A percentile compares a stretch with the other conserved stretches of the same genome.
Conservation (phyloP, 140 eudicot species). For the Artemisia princeps region DNA sequence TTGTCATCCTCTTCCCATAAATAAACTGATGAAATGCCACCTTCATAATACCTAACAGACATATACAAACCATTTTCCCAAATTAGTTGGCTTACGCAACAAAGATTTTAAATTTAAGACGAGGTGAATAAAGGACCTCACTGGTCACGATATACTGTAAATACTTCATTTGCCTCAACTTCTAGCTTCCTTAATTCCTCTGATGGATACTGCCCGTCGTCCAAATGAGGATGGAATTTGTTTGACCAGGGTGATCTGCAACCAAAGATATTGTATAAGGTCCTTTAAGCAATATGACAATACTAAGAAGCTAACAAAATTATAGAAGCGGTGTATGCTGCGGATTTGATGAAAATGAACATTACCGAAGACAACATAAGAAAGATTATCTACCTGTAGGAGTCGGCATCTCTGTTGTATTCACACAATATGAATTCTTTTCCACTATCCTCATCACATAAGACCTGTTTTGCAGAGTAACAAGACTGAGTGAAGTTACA, state of each 20-base stretch:
- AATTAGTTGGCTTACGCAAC: background rate
- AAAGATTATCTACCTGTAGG: conserved; percentile 52
- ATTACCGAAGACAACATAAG: too few species aligned
- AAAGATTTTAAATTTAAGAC: conserved; percentile 2
- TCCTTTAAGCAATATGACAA: background rate
- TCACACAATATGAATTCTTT: conserved; percentile 87
- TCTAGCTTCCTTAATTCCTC: conserved; percentile 84
- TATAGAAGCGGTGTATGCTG: too few species aligned
- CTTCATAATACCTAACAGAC: conserved; percentile 87
- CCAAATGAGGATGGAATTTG: conserved; percentile 78
- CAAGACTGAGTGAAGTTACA: conserved; percentile 6
- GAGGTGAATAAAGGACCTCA: conserved; percentile 99
- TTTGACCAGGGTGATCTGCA: conserved; percentile 97
- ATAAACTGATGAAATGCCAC: conserved; percentile 87
- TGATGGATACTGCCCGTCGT: conserved; percentile 77
- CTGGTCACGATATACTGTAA: conserved; percentile 95
- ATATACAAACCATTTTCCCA: conserved; percentile 9
- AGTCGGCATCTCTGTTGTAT: conserved; percentile 96
- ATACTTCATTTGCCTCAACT: conserved; percentile 88
- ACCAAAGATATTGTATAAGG: conserved; percentile 16
- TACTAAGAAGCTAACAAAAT: too few species aligned
- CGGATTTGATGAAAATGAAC: too few species aligned
- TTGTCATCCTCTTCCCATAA: conserved; percentile 84
- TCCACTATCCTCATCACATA: conserved; percentile 68
- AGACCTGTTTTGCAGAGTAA: conserved; percentile 47